Evolutionary conservation across 2,329 filamentous ascomycete genomes (phyloP), one percentile per base, ranked within the genome.

Genomic region (Colletotrichum chlorophyti): DNA sequence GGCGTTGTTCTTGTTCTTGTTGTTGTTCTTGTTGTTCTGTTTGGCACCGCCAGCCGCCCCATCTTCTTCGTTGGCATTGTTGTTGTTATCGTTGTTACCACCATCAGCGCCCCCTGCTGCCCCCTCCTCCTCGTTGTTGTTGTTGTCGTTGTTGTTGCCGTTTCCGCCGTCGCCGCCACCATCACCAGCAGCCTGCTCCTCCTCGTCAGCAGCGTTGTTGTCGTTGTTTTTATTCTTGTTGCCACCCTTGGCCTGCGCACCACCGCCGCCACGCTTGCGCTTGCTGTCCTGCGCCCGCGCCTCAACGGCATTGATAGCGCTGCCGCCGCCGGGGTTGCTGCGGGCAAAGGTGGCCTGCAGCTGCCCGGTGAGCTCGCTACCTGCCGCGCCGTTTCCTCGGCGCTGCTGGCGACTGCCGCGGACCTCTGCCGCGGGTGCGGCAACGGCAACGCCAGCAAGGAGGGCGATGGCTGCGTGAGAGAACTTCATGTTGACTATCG

Each of bases 231-330:
- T n/a, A n/a, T n/a, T n/a, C n/a, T n/a, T n/a, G 37, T 27, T 42
- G 8, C 38, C 40, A 31, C 41, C 26, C 11, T 14, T 41, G 15
- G 31, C 40, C 38, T 11, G 26, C 27, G 27, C 47, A 8, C 35
- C 47, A 8, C 35, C 47, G 15, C 35, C 35, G 19, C 47, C 47
- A 21, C 51, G 51, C 34, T 34, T 49, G 24, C 42, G 42, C 27
- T 27, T 49, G 21, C 26, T 49, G 11, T 34, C 35, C 21, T 48
- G 45, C n/a, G 31, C 40, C 48, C 65, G 64, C 42, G 66, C 61
- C 32, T 65, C 60, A 31, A 66, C 57, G 42, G 55, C 41, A 34
- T 62, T 63, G 55, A 65, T 32, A 21, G 27, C 42, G 8, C 47
- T 40, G 12, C 55, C 37, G 7, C 29, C 50, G 29, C 37, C 29